phyloP scores from a whole-genome alignment of 73 alveolate genomes.

The Paramecium biaurelia region DNA sequence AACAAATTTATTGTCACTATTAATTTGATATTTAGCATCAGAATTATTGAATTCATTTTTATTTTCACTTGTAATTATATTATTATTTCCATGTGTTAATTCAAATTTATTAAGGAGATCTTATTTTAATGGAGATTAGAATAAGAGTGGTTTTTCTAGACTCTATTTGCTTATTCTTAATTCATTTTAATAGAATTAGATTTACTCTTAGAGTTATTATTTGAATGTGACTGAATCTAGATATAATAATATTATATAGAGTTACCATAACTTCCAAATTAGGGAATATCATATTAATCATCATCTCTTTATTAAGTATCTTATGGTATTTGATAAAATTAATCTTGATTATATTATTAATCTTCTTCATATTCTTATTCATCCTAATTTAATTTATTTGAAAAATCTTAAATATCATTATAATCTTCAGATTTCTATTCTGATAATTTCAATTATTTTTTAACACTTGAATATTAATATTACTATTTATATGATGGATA shows the following conservation, averaged over 20 bases:
- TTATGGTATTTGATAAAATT: not conserved
- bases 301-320: not conserved
- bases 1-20: not conserved
- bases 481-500: not conserved
- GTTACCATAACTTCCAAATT: conserved; percentile 24
- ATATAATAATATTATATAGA: not conserved
- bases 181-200: not conserved
- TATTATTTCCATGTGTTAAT: not conserved
- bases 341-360: not conserved
- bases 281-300: not conserved
- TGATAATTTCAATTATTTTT: not conserved
- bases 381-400: not conserved
- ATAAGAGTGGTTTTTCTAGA: not conserved
- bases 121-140: not conserved
- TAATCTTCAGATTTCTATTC: not conserved
- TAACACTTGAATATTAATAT: not conserved
- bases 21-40: not conserved
- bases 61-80: not conserved
- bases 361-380: not conserved
- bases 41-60: not conserved
- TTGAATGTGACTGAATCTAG: not conserved
- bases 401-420: not conserved
- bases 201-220: not conserved
- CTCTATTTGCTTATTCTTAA: not conserved
- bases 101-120: not conserved